phyloP scores from a whole-genome alignment of 257 asterid species.

The Solanum okadae region DNA sequence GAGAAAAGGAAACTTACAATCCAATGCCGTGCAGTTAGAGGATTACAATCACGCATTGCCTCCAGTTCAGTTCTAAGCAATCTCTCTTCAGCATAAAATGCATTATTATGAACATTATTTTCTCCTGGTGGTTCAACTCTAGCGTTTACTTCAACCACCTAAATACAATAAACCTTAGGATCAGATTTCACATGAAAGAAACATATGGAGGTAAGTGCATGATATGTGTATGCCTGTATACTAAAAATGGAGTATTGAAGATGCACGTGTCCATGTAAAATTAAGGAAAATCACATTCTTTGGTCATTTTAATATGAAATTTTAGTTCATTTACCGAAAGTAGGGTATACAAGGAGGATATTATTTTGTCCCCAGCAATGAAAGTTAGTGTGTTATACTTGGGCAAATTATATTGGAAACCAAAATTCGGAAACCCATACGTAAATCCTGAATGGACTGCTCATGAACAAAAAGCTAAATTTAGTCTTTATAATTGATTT shows the following conservation, averaged over 20 bases:
- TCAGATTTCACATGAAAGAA: not conserved
- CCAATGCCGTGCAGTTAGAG: conserved; percentile 32
- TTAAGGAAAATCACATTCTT: not conserved
- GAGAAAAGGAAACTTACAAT: conserved; percentile 10
- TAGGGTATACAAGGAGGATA: not conserved
- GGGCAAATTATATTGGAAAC: not conserved
- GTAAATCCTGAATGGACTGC: not conserved
- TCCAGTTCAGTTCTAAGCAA: conserved; percentile 30
- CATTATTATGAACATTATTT: conserved; percentile 24
- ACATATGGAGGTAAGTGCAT: not conserved
- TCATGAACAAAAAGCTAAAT: not conserved
- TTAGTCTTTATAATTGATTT: not conserved
- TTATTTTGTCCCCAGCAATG: not conserved
- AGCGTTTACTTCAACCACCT: conserved; percentile 31
- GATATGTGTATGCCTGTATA: not conserved
- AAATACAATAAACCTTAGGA: not conserved
- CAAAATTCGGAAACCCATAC: not conserved
- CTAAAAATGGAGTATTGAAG: not conserved
- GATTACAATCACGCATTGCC: conserved; percentile 32
- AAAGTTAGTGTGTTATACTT: not conserved
- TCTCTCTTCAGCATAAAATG: conserved; percentile 29
- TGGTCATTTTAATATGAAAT: not conserved
- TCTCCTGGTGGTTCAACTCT: conserved; percentile 27
- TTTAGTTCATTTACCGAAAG: not conserved
- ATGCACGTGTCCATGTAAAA: not conserved